These are phyloP conservation scores for Lepidium aucheri DNA, from an alignment of 345 rosid species.

Conservation along the genomic window DNA sequence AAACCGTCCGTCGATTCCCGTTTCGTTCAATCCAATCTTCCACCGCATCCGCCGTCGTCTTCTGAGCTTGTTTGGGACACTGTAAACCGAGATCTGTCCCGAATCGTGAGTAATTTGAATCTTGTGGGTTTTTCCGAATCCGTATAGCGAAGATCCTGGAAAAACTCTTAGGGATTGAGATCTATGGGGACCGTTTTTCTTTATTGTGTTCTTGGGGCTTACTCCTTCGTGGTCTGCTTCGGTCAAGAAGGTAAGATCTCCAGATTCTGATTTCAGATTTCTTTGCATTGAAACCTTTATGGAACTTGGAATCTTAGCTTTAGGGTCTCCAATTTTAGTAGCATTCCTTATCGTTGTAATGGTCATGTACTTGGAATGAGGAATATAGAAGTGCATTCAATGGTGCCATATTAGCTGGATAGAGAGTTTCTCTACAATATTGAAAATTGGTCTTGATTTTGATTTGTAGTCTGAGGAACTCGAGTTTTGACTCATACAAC, in stretches of 20 bases:
- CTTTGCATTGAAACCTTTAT: not conserved
- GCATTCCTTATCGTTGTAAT: no score
- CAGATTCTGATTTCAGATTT: not conserved
- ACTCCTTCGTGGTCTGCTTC: constrained; percentile 50
- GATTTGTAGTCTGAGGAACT: no score
- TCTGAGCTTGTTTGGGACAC: constrained; percentile 95
- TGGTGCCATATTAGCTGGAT: no score
- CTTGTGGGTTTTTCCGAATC: constrained; percentile 91
- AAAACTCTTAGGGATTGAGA: constrained; percentile 98
- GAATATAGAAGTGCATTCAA: no score
- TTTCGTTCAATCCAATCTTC: constrained; percentile 60
- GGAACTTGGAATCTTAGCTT: not conserved
- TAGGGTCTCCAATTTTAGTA: no score
- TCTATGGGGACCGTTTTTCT: constrained; percentile 98
- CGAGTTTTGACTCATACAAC: no score
- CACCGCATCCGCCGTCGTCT: constrained; percentile 37
- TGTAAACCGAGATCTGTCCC: constrained; percentile 89
- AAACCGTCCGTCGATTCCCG: constrained; percentile 69
- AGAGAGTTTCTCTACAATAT: no score
- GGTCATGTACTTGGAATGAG: no score
- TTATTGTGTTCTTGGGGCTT: constrained; percentile 82
- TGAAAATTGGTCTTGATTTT: no score
- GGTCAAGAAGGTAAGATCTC: constrained; percentile 11
- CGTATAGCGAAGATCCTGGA: constrained; percentile 88
- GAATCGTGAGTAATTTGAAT: constrained; percentile 92